Percentiles rank a stretch among this genome's conserved stretches.
phyloP scores from a whole-genome alignment of 2,329 filamentous ascomycete species.

The Coniosporium tulheliwenetii region DNA sequence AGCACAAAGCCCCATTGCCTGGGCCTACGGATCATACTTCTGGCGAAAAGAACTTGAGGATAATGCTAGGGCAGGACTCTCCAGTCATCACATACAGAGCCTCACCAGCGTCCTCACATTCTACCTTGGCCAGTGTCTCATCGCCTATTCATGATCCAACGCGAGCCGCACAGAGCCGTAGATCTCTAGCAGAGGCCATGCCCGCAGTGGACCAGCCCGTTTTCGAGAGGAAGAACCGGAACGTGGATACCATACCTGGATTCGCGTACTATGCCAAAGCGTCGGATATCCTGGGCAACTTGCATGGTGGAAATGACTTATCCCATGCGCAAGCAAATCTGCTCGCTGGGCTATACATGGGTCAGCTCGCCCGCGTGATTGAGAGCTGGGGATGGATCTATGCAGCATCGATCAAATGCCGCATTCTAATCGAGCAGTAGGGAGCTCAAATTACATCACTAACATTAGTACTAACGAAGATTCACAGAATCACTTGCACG shows the following conservation, averaged over 20 bases:
- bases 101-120: constrained; percentile 23
- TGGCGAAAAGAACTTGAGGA: too few species aligned
- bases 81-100: constrained; percentile 13
- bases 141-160: constrained; percentile 9
- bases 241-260: constrained; percentile 70
- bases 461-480: too few species aligned
- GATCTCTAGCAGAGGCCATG: constrained; percentile 13
- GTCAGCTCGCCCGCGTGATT: constrained; percentile 71
- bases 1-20: constrained; percentile 33
- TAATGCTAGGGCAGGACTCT: constrained; percentile 12
- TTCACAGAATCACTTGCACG: too few species aligned
- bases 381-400: constrained; percentile 66
- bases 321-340: constrained; percentile 75
- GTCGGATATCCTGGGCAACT: constrained; percentile 70
- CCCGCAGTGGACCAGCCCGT: not conserved
- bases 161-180: constrained; percentile 10
- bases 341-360: constrained; percentile 75
- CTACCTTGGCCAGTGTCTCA: constrained; percentile 14
- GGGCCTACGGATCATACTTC: constrained; percentile 23
- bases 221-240: constrained; percentile 4
- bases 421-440: constrained; percentile 37
- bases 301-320: constrained; percentile 63
- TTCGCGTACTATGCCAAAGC: constrained; percentile 81
- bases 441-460: too few species aligned
- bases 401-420: constrained; percentile 42